Evolutionary conservation across 306 rosid genomes (phyloP), one percentile per base, ranked within the genome.

Genomic region (Cotoneaster glaucophyllus): DNA sequence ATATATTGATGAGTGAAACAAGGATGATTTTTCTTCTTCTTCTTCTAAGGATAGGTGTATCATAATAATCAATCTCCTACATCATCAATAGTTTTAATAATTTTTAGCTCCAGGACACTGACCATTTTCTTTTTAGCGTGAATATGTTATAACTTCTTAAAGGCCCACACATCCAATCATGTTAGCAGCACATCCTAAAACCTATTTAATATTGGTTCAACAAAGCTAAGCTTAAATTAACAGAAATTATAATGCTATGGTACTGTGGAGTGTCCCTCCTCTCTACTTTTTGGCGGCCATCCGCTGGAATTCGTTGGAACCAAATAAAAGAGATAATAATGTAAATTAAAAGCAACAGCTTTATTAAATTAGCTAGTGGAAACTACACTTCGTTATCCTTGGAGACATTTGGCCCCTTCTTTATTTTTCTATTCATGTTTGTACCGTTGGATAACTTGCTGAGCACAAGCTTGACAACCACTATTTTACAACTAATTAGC

Each of bases 121-220:
- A 34, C 34, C 48, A 32, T 19, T 58, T 57, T 58, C 25, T 31
- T 22, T 58, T 24, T 28, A 58, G 0, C 17, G 12, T 13, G 14
- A 52, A 13, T n/a, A 31, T 22, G 37, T 64, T 41, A 43, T 39
- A 26, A 37, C 21, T 61, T 17, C 18, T 41, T 56, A 61, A 43
- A 41, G 77, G 70, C 69, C 77, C 77, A 44, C 77, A 74, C 17
- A 74, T 74, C 77, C 61, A 74, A 62, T 74, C 77, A 74, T 28
- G 77, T 24, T 74, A 43, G 43, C 9, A 74, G 17, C 58, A 61
- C 58, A 28, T 10, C 43, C 41, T 12, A 14, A 5, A n/a, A 26
- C 65, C 17, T 61, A 25, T 15, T 29, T 34, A 32, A 37, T 39
- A 18, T 11, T 73, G 25, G 57, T 59, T 59, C 76, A 57, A 31